Base-by-base conservation (phyloP, 2,329 filamentous ascomycete species). In the Alternaria brassicae region DNA sequence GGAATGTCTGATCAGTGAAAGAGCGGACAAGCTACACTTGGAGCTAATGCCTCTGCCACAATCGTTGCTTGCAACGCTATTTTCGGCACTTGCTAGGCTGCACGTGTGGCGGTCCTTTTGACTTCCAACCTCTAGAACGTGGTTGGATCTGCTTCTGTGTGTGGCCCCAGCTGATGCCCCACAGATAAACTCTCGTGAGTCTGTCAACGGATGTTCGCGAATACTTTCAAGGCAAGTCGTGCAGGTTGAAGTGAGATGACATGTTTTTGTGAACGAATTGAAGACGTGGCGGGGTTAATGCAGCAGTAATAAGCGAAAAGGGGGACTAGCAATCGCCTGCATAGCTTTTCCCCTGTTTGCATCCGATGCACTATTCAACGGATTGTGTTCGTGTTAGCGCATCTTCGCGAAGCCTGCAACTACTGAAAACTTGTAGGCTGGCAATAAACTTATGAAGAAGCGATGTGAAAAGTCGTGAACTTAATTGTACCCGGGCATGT, bases 51-150 rank as follows among this genome's bases (percentile, higher is more conserved):
- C 3, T 79, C 81, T 0, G 75, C 80, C 0, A 66, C 77, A 0
- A 72, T 84, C 6, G 1, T 82, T 2, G 78, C 70, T 0, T 86
- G 83, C 58, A 84, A 85, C 60, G 1, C 68, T 2, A 77, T 80
- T 0, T 84, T 74, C 56, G 83, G 82, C 0, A 72, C 65, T 1
- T 85, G 82, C 50, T 77, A 81, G 60, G 79, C 80, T 10, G 76
- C 77, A n/a, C 84, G 82, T 67, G 77, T 77, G 5, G 72, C 72
- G 2, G 61, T 73, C 4, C 34, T 78, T 10, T 30, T 80, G 2
- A 56, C 65, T 1, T 79, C 78, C 0, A 79, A 70, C 1, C 75
- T 57, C 9, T 81, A 58, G 37, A 37, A 48, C 25, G 52, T 54
- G 34, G 10, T 5, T 0, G 4, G 1, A 47, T 13, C 17, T 8